phyloP scores from a whole-genome alignment of 2,329 filamentous ascomycete species.

The Talaromyces piceae region DNA sequence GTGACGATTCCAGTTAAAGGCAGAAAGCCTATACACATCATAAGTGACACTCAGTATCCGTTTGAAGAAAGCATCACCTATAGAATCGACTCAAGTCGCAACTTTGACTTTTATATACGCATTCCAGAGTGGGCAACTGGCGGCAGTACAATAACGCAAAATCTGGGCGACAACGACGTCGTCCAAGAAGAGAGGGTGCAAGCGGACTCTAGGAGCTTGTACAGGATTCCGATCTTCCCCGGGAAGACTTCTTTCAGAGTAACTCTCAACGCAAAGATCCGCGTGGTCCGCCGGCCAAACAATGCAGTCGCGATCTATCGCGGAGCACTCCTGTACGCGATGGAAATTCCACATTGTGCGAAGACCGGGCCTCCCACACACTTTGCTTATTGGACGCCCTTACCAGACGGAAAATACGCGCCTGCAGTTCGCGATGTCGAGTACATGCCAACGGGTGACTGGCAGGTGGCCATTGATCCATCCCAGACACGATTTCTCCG shows the following conservation, averaged over 20 bases:
- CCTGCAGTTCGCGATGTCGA: slow-evolving; percentile 8
- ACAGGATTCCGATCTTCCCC: slow-evolving; percentile 2
- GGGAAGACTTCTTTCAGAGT: slow-evolving; percentile 5
- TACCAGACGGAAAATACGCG: slow-evolving; percentile 6
- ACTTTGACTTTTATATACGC: slow-evolving; percentile 9
- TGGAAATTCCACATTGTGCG: slow-evolving; percentile 10
- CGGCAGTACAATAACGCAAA: slow-evolving; percentile 6
- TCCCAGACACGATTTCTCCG: slow-evolving; percentile 8
- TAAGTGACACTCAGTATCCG: slow-evolving; percentile 8
- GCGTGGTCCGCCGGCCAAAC: slow-evolving; percentile 7
- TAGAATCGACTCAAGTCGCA: slow-evolving; percentile 4
- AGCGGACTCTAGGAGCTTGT: slow-evolving; percentile 4
- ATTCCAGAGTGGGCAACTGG: slow-evolving; percentile 9
- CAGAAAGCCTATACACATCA: slow-evolving; percentile 5
- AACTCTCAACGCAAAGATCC: slow-evolving; percentile 7
- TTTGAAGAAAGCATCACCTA: slow-evolving; percentile 8
- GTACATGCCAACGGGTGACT: slow-evolving; percentile 8
- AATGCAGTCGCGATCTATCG: slow-evolving; percentile 11
- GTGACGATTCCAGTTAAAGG: slow-evolving; percentile 7
- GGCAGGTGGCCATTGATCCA: slow-evolving; percentile 11
- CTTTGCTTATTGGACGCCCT: slow-evolving; percentile 9
- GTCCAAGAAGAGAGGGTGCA: slow-evolving; percentile 7
- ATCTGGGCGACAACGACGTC: background rate
- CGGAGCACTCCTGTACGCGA: slow-evolving; percentile 10
- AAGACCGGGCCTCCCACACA: slow-evolving; percentile 7